Percentiles rank a stretch among this genome's conserved stretches.
phyloP scores from a whole-genome alignment of 2,329 filamentous ascomycete genomes.

The Clonostachys rosea region DNA sequence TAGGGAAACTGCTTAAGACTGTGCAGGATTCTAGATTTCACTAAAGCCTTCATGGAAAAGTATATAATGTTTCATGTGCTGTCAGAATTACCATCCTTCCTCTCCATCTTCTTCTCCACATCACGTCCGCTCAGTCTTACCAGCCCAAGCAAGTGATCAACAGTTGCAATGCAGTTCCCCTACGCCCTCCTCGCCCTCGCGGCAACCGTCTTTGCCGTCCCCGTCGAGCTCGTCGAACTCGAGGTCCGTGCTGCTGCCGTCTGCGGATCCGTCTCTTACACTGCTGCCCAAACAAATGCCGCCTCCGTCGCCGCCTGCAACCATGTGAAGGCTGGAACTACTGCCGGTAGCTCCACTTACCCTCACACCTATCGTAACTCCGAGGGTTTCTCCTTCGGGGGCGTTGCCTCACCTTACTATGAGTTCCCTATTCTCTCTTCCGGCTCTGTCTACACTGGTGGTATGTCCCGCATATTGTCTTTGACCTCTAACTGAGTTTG shows the following conservation, averaged over 20 bases:
- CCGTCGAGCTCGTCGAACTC: slow-evolving; percentile 11
- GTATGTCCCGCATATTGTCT: slow-evolving; percentile 13
- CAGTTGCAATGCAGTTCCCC: slow-evolving; percentile 13
- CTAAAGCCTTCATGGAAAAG: too few relatives aligned
- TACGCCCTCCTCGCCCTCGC: slow-evolving; percentile 15
- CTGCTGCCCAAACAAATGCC: slow-evolving; percentile 13
- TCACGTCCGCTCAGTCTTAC: too few relatives aligned
- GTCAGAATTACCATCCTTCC: too few relatives aligned
- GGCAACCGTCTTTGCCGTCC: slow-evolving; percentile 16
- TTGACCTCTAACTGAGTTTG: background rate
- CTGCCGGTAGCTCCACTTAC: slow-evolving; percentile 20
- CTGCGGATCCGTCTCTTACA: slow-evolving; percentile 21
- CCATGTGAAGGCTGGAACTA: slow-evolving; percentile 7
- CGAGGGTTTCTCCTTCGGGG: slow-evolving; percentile 27
- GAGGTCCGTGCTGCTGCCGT: slow-evolving; percentile 13
- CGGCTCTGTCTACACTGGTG: slow-evolving; percentile 24
- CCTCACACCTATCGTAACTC: slow-evolving; percentile 30
- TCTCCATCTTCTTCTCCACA: too few relatives aligned
- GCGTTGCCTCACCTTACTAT: slow-evolving; percentile 23
- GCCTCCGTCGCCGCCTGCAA: slow-evolving; percentile 14
- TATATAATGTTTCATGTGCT: too few relatives aligned
- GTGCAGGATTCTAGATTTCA: too few relatives aligned
- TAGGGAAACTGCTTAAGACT: too few relatives aligned
- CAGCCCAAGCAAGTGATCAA: too few relatives aligned
- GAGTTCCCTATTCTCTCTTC: slow-evolving; percentile 28